phyloP scores from a whole-genome alignment of 805 yeast species.

The Scheffersomyces ergatensis region DNA sequence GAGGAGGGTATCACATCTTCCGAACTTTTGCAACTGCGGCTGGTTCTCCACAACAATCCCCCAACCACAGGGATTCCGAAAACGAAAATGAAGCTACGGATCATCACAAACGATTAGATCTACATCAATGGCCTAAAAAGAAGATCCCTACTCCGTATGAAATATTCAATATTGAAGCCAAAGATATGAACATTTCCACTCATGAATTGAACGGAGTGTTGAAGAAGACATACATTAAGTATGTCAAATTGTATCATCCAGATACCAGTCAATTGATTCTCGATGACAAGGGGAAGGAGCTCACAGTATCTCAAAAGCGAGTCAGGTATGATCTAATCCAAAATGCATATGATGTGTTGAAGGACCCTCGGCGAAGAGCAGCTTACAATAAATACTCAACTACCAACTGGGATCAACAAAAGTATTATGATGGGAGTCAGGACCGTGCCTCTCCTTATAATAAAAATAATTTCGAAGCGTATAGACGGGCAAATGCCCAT shows the following conservation, averaged over 20 bases:
- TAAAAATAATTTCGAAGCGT: slow-evolving; percentile 25
- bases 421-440: slow-evolving; percentile 9
- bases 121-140: slow-evolving; percentile 57
- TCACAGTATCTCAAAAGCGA: slow-evolving; percentile 32
- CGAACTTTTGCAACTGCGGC: not conserved
- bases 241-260: slow-evolving; percentile 80
- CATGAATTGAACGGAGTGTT: slow-evolving; percentile 50
- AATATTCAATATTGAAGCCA: slow-evolving; percentile 39
- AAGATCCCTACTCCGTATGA: slow-evolving; percentile 69
- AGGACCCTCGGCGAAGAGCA: slow-evolving; percentile 46
- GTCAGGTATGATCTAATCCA: slow-evolving; percentile 29
- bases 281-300: slow-evolving; percentile 21
- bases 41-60: not conserved
- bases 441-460: slow-evolving; percentile 12
- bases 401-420: slow-evolving; percentile 22
- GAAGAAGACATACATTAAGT: slow-evolving; percentile 29
- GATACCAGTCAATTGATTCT: slow-evolving; percentile 40
- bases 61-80: not conserved
- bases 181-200: slow-evolving; percentile 41
- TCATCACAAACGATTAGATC: slow-evolving; percentile 21
- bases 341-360: slow-evolving; percentile 40
- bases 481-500: slow-evolving; percentile 36
- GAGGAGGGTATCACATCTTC: too few species aligned
- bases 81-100: slow-evolving; percentile 5
- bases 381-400: slow-evolving; percentile 25